Base-by-base conservation (phyloP, 805 yeast genomes). In the Candida sithepensis region DNA sequence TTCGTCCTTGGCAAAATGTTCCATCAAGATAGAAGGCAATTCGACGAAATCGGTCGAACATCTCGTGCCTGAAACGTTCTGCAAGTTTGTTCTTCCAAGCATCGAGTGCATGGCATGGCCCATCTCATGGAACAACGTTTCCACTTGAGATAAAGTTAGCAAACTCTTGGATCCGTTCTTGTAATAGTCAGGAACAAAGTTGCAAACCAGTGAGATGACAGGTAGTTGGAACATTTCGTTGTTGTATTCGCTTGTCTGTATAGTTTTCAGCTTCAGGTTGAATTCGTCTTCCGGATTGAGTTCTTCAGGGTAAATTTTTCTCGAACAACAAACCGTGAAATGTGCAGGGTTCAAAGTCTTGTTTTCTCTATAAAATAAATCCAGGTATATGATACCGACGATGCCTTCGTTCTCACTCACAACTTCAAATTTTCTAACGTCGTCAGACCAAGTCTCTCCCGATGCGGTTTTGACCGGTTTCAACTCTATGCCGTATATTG, bases 81-180 rank as follows among this genome's bases (percentile, higher is more conserved):
- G 99, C 44, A 92, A 69, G 39, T 84, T 75, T 0, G 99, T 94
- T 52, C 92, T 77, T 0, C 98, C 99, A 19, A 94, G 69, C 96
- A 94, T 92, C 2, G 97, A 88, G 65, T 94, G 99, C 80, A 94
- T 86, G 1, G 98, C 98, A 66, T 94, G 99, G 0, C 99, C 99
- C 96, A 94, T 90, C 67, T 94, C 99, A 67, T 94, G 99, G 70
- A 94, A 94, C 18, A 94, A 70, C 0, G 99, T 94, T 58, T 92
- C 96, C 19, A 92, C 90, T 59, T 94, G 98, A 48, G 75, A 78
- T 48, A 88, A 72, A 12, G 84, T 73, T 36, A 92, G 67, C 18
- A 87, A 69, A 26, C 91, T 82, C 20, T 79, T 77, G 7, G 20
- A 34, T n/a, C 50, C 30, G 1, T 58, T 58, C 4, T 60, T 59